Base-by-base conservation (phyloP, 2,329 filamentous ascomycete species). In the Pseudocercospora fijiensis region DNA sequence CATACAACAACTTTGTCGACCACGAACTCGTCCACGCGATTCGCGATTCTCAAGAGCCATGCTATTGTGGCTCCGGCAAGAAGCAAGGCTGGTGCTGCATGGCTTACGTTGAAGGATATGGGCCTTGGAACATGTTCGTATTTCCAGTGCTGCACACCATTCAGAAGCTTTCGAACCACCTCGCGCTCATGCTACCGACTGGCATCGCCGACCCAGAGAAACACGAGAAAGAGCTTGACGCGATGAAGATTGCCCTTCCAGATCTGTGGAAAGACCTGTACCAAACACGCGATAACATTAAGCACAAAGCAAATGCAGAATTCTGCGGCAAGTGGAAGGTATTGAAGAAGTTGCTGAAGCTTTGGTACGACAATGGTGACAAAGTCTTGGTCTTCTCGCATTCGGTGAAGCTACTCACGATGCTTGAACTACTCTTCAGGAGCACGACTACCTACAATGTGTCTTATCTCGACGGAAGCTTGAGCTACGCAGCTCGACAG, bases 311-410 rank as follows among this genome's bases (percentile, higher is more conserved):
- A 1, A 92, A 96, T 70, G 89, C 91, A 0, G 90, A 96, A 62
- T 97, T 93, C 69, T 99, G 95, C 73, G 95, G 95, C 3, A 99
- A 99, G 77, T 99, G 95, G 95, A 92, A 91, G 73, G 87, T 99
- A 0, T 77, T 99, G 28, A 91, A 88, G 75, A 93, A 91, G 71
- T 81, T 99, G 3, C 84, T 99, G 6, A 88, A 88, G 61, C 94
- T 95, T 76, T 99, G 95, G 95, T 86, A 96, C 74, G 82, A 85
- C 13, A 92, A 90, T 72, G 91, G 92, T 13, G 92, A 97, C 78
- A 99, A 98, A 77, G 95, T 97, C 0, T 84, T 99, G 0, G 89
- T 99, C 2, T 99, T 99, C 76, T 96, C 91, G 0, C 93, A 98
- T 73, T 96, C 90, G 64, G 92, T 98, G 4, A 86, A 90, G 1